Base-by-base conservation (phyloP, 192 early-diverging fungal genomes). In the Gryganskiella cystojenkinii region DNA sequence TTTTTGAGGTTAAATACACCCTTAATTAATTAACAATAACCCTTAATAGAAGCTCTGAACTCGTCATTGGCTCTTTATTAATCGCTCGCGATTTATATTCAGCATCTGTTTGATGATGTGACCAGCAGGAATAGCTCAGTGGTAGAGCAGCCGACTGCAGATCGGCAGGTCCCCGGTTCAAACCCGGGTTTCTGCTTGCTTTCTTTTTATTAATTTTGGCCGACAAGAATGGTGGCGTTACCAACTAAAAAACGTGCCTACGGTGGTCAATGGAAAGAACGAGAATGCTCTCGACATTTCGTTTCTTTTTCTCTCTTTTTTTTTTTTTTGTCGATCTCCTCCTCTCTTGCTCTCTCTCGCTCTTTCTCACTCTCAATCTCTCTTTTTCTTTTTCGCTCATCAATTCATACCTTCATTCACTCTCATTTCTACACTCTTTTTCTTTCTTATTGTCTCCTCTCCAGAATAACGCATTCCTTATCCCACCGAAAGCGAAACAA, bases 101-200 rank as follows among this genome's bases (percentile, higher is more conserved):
- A n/a, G n/a, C n/a, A n/a, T n/a, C n/a, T n/a, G n/a, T n/a, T 50
- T 50, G 14, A 20, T 50, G 14, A 20, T 6, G 25, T 22, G 22
- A 25, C 24, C 25, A 51, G 20, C 49, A 51, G 19, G 50, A 30
- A 27, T 27, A 53, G 22, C 24, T 27, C 51, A 13, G 37, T 40
- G 37, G 37, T 85, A 88, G 87, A 88, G 87, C 85, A 87, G 79
- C 81, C 69, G 87, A 86, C 83, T 88, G 85, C 87, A 87, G 83
- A 87, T 86, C 87, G 69, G 81, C 80, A 84, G 83, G 87, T 88
- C 85, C 63, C 85, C 67, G 85, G 87, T 88, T 88, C 87, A 83
- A 88, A 73, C 71, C 87, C 85, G 83, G 85, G 61, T 69, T 84
- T 82, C 71, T 80, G 80, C 87, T 30, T 50, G n/a, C 27, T 25